These are phyloP conservation scores for Pyrenochaeta sp. DNA, from an alignment of 2,329 filamentous ascomycete species.

Conservation along the genomic window DNA sequence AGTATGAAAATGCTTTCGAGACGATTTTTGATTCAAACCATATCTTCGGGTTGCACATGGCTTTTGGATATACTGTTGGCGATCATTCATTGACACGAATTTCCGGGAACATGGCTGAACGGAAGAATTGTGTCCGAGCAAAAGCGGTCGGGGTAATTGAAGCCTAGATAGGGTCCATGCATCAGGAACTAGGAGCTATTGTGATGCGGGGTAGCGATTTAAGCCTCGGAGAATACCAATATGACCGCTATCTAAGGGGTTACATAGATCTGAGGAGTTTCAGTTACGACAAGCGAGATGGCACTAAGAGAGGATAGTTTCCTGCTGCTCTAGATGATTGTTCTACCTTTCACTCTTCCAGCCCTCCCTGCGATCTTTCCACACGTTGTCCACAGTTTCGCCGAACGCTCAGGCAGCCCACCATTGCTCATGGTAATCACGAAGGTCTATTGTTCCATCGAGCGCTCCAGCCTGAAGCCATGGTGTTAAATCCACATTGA, in stretches of 20 bases:
- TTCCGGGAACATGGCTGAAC: not conserved
- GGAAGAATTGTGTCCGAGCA: slow-evolving; percentile 27
- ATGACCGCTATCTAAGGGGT: not conserved
- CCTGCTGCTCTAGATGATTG: not conserved
- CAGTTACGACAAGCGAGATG: not conserved
- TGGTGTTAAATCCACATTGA: slow-evolving; percentile 65
- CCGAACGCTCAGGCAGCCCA: slow-evolving; percentile 38
- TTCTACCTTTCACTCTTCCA: not conserved
- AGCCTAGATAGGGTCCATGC: not conserved
- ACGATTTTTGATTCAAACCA: not conserved
- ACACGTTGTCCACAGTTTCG: not conserved
- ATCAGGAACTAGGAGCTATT: not conserved
- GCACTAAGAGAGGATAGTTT: not conserved
- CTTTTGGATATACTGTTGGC: slow-evolving; percentile 4
- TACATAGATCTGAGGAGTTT: not conserved
- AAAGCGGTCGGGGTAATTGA: slow-evolving; percentile 6
- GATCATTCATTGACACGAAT: slow-evolving; percentile 4
- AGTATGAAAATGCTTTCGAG: not conserved
- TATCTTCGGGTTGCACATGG: not conserved
- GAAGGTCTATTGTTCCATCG: slow-evolving; percentile 65
- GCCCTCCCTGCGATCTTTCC: not conserved
- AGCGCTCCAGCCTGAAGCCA: slow-evolving; percentile 60
- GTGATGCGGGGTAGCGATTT: not conserved
- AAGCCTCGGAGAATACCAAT: not conserved
- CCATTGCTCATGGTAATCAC: slow-evolving; percentile 71